A percentile compares a stretch with the other conserved stretches of the same genome.
These are phyloP conservation scores for Endogone sp. DNA, from an alignment of 192 early-diverging fungal species.

Conservation along the genomic window DNA sequence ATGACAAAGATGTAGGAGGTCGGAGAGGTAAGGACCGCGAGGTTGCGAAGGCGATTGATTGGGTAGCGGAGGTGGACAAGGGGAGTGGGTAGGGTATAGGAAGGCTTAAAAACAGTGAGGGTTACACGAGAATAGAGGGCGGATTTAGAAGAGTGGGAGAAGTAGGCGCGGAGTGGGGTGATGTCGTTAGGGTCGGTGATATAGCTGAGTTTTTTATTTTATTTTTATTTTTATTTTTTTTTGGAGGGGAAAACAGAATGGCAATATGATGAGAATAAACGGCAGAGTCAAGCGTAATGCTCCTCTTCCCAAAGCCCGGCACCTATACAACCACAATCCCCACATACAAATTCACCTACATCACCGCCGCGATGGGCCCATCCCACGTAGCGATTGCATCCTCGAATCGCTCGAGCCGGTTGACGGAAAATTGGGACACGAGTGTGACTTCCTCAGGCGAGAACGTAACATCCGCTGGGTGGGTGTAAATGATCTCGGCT, in stretches of 20 bases:
- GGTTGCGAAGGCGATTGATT: conserved; percentile 47
- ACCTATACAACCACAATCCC: too few species aligned
- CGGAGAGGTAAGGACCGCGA: conserved; percentile 31
- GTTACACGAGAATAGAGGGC: conserved; percentile 19
- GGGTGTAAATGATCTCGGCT: too few species aligned
- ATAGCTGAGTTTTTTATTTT: conserved; percentile 33
- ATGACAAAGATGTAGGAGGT: conserved; percentile 48
- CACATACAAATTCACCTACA: conserved; percentile 22
- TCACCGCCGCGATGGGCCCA: conserved; percentile 43
- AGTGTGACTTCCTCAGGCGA: conserved; percentile 28
- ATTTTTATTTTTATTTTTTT: too few species aligned
- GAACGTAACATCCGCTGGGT: too few species aligned
- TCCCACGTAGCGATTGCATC: conserved; percentile 33
- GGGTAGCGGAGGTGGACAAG: conserved; percentile 37
- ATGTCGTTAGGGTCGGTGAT: conserved; percentile 37
- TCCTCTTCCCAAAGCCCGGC: too few species aligned
- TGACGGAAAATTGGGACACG: conserved; percentile 49
- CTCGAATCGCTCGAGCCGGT: conserved; percentile 42
- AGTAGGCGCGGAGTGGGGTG: conserved; percentile 29
- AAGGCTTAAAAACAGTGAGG: conserved; percentile 40
- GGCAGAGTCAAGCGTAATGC: too few species aligned
- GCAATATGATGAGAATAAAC: too few species aligned
- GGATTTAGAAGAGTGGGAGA: conserved; percentile 19
- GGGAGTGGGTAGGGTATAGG: conserved; percentile 21
- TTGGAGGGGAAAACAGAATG: too few species aligned